Evolutionary conservation across 192 early-diverging fungal genomes (phyloP).

Genomic region (Linnemannia hyalina): DNA sequence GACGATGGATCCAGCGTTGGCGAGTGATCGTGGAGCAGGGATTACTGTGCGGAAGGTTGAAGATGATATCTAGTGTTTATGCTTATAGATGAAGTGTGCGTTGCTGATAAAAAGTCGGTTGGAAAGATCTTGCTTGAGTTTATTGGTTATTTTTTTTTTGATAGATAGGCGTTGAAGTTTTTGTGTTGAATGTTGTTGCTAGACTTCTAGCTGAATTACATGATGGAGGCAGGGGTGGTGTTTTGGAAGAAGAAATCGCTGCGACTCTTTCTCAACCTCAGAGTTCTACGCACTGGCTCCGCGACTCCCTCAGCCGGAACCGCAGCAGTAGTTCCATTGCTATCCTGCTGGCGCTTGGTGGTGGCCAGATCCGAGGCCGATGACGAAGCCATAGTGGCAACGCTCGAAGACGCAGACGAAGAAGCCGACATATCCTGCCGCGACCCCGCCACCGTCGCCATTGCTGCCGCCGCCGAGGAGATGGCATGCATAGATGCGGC

Average conservation of each 20-base stretch:
- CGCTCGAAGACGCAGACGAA: slow-evolving; percentile 6
- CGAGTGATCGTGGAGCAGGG: no score
- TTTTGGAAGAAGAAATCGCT: slow-evolving; percentile 57
- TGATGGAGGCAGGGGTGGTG: slow-evolving; percentile 43
- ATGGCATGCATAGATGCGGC: slow-evolving; percentile 37
- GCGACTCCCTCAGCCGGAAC: neutral
- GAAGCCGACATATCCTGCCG: slow-evolving; percentile 3
- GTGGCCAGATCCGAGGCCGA: neutral
- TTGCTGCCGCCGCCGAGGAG: neutral
- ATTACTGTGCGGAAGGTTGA: no score
- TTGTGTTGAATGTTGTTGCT: no score
- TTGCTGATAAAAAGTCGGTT: no score
- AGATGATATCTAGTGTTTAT: no score
- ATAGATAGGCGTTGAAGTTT: no score
- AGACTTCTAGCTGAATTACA: slow-evolving; percentile 1
- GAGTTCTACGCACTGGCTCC: slow-evolving; percentile 2
- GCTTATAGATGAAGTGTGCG: no score
- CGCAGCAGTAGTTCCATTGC: neutral
- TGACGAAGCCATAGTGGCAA: neutral
- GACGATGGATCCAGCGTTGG: no score
- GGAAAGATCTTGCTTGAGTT: no score
- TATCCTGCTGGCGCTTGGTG: neutral
- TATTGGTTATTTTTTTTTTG: no score
- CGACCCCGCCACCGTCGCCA: neutral
- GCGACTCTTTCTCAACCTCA: slow-evolving; percentile 45